Percentiles rank a stretch among this genome's conserved stretches.
phyloP scores from a whole-genome alignment of 2,329 filamentous ascomycete species.

The Drechslerella dactyloides region DNA sequence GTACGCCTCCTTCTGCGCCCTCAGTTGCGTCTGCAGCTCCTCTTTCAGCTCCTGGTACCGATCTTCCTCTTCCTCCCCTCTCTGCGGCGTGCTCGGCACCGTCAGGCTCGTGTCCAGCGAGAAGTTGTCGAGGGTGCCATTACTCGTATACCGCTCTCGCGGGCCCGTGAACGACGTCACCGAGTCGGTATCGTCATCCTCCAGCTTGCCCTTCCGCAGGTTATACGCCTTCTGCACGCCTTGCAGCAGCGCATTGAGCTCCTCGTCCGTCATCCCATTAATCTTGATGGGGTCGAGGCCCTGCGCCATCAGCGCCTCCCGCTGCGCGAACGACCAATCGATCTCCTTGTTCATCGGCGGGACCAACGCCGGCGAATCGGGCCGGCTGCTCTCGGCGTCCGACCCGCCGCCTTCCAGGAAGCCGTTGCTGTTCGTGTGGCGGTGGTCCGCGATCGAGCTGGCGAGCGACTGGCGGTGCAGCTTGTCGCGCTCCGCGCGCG shows the following conservation, averaged over 20 bases:
- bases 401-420: constrained; percentile 61
- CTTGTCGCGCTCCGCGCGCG: constrained; percentile 77
- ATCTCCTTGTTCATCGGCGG: constrained; percentile 74
- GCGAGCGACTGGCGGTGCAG: constrained; percentile 72
- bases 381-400: constrained; percentile 77
- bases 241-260: constrained; percentile 90
- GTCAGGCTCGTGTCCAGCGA: constrained; percentile 93
- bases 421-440: constrained; percentile 68
- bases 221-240: constrained; percentile 87
- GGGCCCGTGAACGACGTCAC: constrained; percentile 78
- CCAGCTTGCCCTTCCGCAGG: constrained; percentile 70
- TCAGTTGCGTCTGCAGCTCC: constrained; percentile 81
- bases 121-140: constrained; percentile 92
- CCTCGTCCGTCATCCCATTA: constrained; percentile 85
- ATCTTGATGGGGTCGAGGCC: constrained; percentile 90
- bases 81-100: constrained; percentile 88
- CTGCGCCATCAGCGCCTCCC: constrained; percentile 77
- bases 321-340: constrained; percentile 91
- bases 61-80: constrained; percentile 75
- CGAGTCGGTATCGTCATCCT: constrained; percentile 88
- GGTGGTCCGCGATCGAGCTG: constrained; percentile 61
- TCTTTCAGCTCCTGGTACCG: constrained; percentile 76
- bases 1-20: constrained; percentile 83
- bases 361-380: constrained; percentile 77
- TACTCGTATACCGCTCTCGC: constrained; percentile 93